Evolutionary conservation across 2,329 filamentous ascomycete species (phyloP).

Genomic region (Diplodia corticola): DNA sequence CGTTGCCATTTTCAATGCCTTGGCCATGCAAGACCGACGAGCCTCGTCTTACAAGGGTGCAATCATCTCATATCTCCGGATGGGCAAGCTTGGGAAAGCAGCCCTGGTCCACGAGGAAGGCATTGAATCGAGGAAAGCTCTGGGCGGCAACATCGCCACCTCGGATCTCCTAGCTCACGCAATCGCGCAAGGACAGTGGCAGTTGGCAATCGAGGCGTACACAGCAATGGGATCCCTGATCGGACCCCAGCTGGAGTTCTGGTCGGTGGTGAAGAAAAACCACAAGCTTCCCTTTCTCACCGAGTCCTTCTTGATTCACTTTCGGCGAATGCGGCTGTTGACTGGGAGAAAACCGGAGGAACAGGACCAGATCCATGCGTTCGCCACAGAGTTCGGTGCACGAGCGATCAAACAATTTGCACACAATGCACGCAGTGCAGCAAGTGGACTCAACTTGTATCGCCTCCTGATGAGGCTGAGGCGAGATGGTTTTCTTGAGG

Average conservation of each 20-base stretch:
- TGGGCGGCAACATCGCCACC: slow-evolving; percentile 29
- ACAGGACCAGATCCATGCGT: background rate
- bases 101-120: slow-evolving; percentile 47
- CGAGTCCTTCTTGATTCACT: background rate
- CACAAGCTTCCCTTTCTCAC: background rate
- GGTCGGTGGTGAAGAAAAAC: background rate
- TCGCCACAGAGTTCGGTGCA: background rate
- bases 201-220: slow-evolving; percentile 30
- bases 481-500: background rate
- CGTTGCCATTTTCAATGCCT: slow-evolving; percentile 47
- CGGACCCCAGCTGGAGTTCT: background rate
- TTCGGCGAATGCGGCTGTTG: slow-evolving; percentile 2
- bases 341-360: background rate
- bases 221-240: background rate
- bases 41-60: slow-evolving; percentile 48
- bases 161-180: slow-evolving; percentile 34
- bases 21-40: slow-evolving; percentile 41
- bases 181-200: slow-evolving; percentile 39
- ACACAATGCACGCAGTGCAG: background rate
- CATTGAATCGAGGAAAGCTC: background rate
- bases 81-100: slow-evolving; percentile 41
- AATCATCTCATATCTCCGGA: slow-evolving; percentile 47
- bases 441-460: background rate
- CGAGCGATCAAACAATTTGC: background rate
- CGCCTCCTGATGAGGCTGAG: slow-evolving; percentile 9